phyloP scores from a whole-genome alignment of 1,139 yeast species.

The Saccharomyces pastorianus region DNA sequence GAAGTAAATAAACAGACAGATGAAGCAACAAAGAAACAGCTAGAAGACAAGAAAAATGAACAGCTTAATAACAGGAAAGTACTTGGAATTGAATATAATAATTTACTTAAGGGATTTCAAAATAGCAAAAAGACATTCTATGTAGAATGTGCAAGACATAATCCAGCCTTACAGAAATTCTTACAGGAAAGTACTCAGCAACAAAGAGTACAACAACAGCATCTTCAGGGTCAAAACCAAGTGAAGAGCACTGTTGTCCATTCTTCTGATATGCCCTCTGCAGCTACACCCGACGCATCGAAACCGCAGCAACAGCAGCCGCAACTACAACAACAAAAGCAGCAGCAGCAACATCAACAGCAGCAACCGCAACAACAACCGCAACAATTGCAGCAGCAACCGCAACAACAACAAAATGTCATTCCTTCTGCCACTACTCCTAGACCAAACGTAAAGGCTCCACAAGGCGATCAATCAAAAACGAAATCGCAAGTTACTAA shows the following conservation, averaged over 20 bases:
- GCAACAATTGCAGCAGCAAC: no score
- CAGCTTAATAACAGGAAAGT: conserved; percentile 22
- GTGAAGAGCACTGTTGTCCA: conserved; percentile 1
- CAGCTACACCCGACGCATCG: conserved; percentile 8
- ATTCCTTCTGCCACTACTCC: conserved; percentile 6
- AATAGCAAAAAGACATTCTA: conserved; percentile 29
- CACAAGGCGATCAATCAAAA: conserved; percentile 10
- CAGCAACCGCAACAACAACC: no score
- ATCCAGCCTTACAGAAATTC: conserved; percentile 27
- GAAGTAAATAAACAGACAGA: conserved; percentile 27
- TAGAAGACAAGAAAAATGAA: conserved; percentile 27
- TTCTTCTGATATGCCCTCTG: conserved; percentile 6
- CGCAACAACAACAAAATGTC: neutral
- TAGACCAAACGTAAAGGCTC: conserved; percentile 13
- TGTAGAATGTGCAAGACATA: conserved; percentile 31
- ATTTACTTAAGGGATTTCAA: conserved; percentile 24
- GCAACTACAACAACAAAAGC: no score
- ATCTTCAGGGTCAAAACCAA: conserved; percentile 8
- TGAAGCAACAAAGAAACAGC: conserved; percentile 22
- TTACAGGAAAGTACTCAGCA: conserved; percentile 27
- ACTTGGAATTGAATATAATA: conserved; percentile 21
- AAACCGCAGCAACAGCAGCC: conserved; percentile 13
- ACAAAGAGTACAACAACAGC: conserved; percentile 19
- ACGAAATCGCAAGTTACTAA: conserved; percentile 29
- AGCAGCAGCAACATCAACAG: no score